Evolutionary conservation across 805 yeast genomes (phyloP).

Genomic region (Komagataella kurtzmanii): DNA sequence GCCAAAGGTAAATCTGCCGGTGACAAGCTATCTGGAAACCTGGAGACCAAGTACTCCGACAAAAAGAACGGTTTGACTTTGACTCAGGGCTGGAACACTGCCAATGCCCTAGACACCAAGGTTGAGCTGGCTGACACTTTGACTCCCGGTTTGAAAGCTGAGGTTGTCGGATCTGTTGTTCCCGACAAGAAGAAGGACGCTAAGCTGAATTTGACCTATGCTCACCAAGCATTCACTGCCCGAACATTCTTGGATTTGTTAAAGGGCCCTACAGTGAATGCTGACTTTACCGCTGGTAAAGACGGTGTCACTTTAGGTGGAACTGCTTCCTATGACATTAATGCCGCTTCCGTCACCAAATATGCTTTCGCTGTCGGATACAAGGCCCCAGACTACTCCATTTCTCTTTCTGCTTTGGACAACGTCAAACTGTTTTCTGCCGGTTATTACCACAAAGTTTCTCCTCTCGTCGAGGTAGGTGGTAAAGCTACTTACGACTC

Average conservation of each 20-base stretch:
- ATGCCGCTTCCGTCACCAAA: conserved; percentile 83
- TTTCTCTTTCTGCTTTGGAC: conserved; percentile 73
- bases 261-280: conserved; percentile 91
- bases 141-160: conserved; percentile 92
- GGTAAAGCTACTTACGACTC: conserved; percentile 96
- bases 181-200: conserved; percentile 84
- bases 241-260: conserved; percentile 90
- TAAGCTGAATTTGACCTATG: conserved; percentile 80
- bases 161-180: conserved; percentile 73
- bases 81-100: conserved; percentile 97
- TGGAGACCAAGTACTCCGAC: conserved; percentile 89
- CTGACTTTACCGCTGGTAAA: conserved; percentile 90
- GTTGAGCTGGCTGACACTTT: conserved; percentile 83
- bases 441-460: conserved; percentile 93
- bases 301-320: conserved; percentile 96
- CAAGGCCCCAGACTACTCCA: conserved; percentile 76
- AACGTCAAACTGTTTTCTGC: conserved; percentile 86
- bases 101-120: conserved; percentile 85
- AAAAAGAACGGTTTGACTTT: conserved; percentile 83
- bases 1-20: conserved; percentile 83
- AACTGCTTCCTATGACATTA: conserved; percentile 92
- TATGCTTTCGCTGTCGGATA: conserved; percentile 92
- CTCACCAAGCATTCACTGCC: conserved; percentile 87
- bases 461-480: conserved; percentile 89
- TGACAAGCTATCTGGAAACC: conserved; percentile 72